Conservation (phyloP, 495 filamentous ascomycete genomes). For the Penicillium dipodomyicola region DNA sequence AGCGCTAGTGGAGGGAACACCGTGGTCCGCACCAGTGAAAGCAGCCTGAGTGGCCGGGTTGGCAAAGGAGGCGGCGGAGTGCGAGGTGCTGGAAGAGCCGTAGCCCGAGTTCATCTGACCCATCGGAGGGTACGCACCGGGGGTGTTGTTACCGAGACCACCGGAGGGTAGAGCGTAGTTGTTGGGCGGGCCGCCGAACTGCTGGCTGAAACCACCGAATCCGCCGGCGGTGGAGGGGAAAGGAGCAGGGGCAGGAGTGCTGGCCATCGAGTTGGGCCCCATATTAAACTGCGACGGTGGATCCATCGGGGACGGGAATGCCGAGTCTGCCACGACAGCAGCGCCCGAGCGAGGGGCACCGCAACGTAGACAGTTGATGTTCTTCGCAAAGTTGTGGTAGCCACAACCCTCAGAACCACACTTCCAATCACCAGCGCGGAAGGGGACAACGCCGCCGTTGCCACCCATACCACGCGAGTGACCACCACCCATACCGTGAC, state of each 20-base stretch:
- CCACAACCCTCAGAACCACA: constrained; percentile 97
- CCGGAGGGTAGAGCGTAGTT: constrained; percentile 88
- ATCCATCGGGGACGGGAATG: constrained; percentile 89
- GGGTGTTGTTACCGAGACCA: constrained; percentile 66
- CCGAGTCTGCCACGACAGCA: constrained; percentile 89
- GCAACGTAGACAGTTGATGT: constrained; percentile 94
- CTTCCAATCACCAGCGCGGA: constrained; percentile 98
- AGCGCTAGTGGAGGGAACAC: constrained; percentile 49
- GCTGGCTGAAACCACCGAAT: constrained; percentile 75
- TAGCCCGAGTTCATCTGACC: constrained; percentile 69
- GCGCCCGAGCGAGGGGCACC: constrained; percentile 91
- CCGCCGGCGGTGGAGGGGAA: constrained; percentile 72
- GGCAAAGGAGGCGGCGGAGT: constrained; percentile 87
- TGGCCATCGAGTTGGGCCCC: constrained; percentile 76
- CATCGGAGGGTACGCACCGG: constrained; percentile 77
- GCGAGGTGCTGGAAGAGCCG: constrained; percentile 61
- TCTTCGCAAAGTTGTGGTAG: constrained; percentile 99
- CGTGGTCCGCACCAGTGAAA: constrained; percentile 81
- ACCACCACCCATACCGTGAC: constrained; percentile 67
- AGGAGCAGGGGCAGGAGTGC: constrained; percentile 78
- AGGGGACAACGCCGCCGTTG: constrained; percentile 85
- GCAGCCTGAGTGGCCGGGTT: constrained; percentile 90
- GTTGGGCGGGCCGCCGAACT: constrained; percentile 84
- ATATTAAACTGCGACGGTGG: constrained; percentile 73
- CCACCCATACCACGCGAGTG: constrained; percentile 72